Base-by-base conservation (phyloP, 495 filamentous ascomycete species). In the Tuber umbilicatum region DNA sequence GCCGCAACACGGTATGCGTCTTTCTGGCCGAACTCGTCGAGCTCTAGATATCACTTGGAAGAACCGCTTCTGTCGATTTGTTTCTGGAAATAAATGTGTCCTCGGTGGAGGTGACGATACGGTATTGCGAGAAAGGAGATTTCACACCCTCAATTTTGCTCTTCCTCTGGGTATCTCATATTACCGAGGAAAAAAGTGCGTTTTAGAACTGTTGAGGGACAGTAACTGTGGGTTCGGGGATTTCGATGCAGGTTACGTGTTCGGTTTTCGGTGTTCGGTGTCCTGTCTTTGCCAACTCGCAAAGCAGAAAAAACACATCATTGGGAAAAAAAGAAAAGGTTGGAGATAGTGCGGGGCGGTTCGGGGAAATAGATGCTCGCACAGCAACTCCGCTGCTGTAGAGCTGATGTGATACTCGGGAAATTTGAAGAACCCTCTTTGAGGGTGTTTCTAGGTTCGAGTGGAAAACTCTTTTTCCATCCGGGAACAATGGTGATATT, bases 361-460 rank as follows among this genome's bases (percentile, higher is more conserved):
- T 27, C 50, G 23, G 50, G 50, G 50, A 31, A 12, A 31, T 31
- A 60, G 50, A 12, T 14, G n/a, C n/a, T n/a, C n/a, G n/a, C n/a
- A n/a, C n/a, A n/a, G n/a, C n/a, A 60, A 60, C n/a, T 10, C 50
- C 50, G 12, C 50, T 4, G n/a, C 50, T 60, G 50, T 60, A 60
- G n/a, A 60, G 50, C n/a, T 31, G 50, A 60, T 60, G 50, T 60
- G 50, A 60, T 60, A 60, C 50, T 60, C 50, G n/a, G 50, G n/a
- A 60, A 60, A 60, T 60, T 60, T 60, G n/a, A 31, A 31, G 50
- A 60, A 60, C 23, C 10, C n/a, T 16, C 50, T 60, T 16, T 60
- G 50, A 60, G 50, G 10, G n/a, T 60, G 50, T 60, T 60, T 27
- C 31, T 31, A 31, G 23, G 50, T 60, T 31, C 10, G n/a, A 31